Evolutionary conservation across 2,329 filamentous ascomycete genomes (phyloP).

Genomic region (Colletotrichum abscissum): DNA sequence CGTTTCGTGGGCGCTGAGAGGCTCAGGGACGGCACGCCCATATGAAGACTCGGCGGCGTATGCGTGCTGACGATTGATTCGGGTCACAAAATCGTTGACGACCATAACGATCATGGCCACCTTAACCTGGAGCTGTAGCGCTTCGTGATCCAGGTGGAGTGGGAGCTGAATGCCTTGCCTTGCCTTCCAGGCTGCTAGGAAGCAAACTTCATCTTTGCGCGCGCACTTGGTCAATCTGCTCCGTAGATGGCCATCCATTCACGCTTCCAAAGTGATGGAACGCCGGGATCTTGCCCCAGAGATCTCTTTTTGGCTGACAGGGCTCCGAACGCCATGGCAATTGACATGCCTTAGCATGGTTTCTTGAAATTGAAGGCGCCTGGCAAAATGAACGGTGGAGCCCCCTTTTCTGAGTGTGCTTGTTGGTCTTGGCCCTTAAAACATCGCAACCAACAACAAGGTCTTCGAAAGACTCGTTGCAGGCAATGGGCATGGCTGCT

Average conservation of each 20-base stretch:
- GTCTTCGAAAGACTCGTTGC: neutral
- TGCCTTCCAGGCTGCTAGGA: neutral
- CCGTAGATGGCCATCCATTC: neutral
- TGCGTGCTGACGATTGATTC: neutral
- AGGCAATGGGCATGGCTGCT: neutral
- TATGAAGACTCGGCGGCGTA: slow-evolving; percentile 14
- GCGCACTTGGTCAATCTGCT: neutral
- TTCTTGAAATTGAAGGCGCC: slow-evolving; percentile 7
- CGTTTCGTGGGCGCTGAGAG: slow-evolving; percentile 24
- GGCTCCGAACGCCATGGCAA: neutral
- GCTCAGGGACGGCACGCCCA: slow-evolving; percentile 8
- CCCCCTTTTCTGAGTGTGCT: neutral
- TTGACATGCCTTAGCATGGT: neutral
- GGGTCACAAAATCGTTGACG: neutral
- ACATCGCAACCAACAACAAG: neutral
- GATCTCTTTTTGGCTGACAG: neutral
- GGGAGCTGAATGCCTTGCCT: slow-evolving; percentile 10
- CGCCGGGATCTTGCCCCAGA: neutral
- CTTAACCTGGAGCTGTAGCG: neutral
- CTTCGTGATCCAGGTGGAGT: neutral
- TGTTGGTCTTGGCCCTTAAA: neutral
- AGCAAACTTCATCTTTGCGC: neutral
- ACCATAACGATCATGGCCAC: neutral
- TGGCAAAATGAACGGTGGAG: slow-evolving; percentile 9
- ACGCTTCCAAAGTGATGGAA: neutral